Percentiles rank a stretch among this genome's conserved stretches.
These are phyloP conservation scores for Trichosporon inkin DNA, from an alignment of 1,284 basidiomycete genomes.

Conservation along the genomic window DNA sequence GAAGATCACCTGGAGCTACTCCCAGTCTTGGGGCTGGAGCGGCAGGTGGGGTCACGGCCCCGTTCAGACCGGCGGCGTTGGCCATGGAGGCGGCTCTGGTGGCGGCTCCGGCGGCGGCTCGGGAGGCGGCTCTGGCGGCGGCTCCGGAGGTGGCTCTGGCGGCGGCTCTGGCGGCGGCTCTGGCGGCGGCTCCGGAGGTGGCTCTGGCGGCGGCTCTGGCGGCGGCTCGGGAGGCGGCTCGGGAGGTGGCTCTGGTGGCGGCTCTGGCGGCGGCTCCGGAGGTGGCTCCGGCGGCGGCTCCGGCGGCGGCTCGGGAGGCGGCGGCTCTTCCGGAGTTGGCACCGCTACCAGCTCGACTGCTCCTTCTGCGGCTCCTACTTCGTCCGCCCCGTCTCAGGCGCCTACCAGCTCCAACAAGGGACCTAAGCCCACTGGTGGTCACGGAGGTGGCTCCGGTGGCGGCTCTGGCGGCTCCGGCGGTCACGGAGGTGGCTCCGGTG, in stretches of 20 bases:
- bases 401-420: neutral
- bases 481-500: neutral
- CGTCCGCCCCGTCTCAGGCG: too few species aligned
- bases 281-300: neutral
- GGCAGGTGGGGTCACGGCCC: constrained; percentile 6
- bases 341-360: neutral
- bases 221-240: neutral
- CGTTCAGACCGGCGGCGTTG: constrained; percentile 2
- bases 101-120: neutral
- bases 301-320: neutral
- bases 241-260: neutral
- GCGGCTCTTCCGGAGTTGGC: neutral
- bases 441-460: neutral
- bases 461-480: too few species aligned
- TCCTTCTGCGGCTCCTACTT: neutral
- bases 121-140: neutral
- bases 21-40: neutral
- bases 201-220: neutral
- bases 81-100: neutral
- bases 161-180: neutral
- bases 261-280: neutral
- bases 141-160: neutral
- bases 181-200: neutral
- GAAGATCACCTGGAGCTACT: constrained; percentile 9
- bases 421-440: neutral